Evolutionary conservation across 2,329 filamentous ascomycete genomes (phyloP).

Genomic region (Nemania diffusa): DNA sequence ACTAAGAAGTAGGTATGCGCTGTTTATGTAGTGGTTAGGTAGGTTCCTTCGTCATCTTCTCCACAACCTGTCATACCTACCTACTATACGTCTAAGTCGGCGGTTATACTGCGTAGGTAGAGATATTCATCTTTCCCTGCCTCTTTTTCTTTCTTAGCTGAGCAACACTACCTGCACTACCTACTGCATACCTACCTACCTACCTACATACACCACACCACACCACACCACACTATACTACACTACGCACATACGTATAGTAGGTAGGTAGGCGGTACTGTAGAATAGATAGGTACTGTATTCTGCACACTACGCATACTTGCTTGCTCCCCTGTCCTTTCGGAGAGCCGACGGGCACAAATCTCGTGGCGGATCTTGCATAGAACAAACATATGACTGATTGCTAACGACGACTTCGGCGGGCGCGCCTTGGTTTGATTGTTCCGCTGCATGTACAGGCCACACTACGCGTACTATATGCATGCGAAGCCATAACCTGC

Average conservation of each 20-base stretch:
- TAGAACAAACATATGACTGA: conserved; percentile 21
- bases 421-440: conserved; percentile 22
- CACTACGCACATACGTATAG: neutral
- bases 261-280: too few species aligned
- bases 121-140: too few species aligned
- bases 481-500: neutral
- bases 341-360: conserved; percentile 10
- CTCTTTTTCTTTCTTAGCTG: too few species aligned
- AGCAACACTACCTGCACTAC: too few species aligned
- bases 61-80: neutral
- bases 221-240: neutral
- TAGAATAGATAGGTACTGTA: neutral
- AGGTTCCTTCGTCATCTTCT: neutral
- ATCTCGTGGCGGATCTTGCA: conserved; percentile 37
- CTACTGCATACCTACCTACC: too few species aligned
- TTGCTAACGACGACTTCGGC: conserved; percentile 4
- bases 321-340: neutral
- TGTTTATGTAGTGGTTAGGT: too few species aligned
- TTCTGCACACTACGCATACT: too few species aligned
- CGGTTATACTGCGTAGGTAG: neutral
- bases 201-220: neutral
- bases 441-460: conserved; percentile 26
- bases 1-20: too few species aligned
- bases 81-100: neutral
- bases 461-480: conserved; percentile 12